Percentiles rank a stretch among this genome's conserved stretches.
Evolutionary conservation across 495 filamentous ascomycete species (phyloP).

Genomic region (Xylaria acuta): DNA sequence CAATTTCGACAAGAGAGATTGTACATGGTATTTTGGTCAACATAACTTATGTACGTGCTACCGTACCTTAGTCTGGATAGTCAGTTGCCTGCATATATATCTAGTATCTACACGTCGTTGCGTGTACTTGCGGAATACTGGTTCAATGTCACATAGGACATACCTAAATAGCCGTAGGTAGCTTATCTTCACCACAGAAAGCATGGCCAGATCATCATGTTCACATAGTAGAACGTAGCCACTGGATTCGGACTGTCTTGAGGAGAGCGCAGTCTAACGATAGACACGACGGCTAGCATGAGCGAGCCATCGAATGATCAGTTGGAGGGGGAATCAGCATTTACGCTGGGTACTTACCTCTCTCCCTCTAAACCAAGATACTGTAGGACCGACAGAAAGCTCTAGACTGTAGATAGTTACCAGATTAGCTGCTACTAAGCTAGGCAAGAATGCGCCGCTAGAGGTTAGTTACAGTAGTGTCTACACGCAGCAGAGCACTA

Average conservation of each 20-base stretch:
- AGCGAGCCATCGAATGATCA: constrained; percentile 1
- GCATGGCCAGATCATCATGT: constrained; percentile 1
- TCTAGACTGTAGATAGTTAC: constrained; percentile 23
- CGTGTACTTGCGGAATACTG: not conserved
- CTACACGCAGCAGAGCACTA: constrained; percentile 5
- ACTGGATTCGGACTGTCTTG: not conserved
- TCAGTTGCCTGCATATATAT: not conserved
- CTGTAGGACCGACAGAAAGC: constrained; percentile 8
- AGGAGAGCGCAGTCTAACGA: not conserved
- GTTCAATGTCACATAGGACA: not conserved
- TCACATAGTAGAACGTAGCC: not conserved
- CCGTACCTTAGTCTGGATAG: not conserved
- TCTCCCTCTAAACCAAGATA: constrained; percentile 1
- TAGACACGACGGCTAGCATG: not conserved
- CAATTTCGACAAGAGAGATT: constrained; percentile 6
- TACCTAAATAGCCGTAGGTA: constrained; percentile 7
- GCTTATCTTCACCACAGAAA: constrained; percentile 13
- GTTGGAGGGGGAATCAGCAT: not conserved
- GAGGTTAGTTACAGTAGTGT: constrained; percentile 20
- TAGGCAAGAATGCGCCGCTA: constrained; percentile 5
- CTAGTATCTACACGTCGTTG: not conserved
- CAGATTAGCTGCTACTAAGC: not conserved
- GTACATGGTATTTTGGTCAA: constrained; percentile 13
- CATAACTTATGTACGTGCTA: constrained; percentile 15
- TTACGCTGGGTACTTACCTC: not conserved